Evolutionary conservation across 2,329 filamentous ascomycete genomes (phyloP), one percentile per base, ranked within the genome.

Genomic region (Cladobotryum mycophilum): DNA sequence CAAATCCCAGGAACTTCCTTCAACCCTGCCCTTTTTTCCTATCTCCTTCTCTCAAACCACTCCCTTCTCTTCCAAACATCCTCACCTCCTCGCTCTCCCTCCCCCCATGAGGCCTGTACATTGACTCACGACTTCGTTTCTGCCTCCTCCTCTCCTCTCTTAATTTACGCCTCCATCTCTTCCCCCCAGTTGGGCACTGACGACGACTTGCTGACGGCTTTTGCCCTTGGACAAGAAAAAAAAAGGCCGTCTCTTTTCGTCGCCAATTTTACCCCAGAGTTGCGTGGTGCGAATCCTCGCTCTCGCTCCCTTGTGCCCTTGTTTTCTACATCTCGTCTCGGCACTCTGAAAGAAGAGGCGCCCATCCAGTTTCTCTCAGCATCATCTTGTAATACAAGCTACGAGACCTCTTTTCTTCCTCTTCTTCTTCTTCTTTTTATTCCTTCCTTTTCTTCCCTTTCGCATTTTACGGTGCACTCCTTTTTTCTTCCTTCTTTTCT

Each of bases 41-140:
- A 52, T 35, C 57, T 52, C 55, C 52, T 55, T 61, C 55, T 60
- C 25, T 30, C 25, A 30, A 30, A 30, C 25, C 25, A n/a, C 25
- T 30, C 25, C 48, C 58, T 61, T 58, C 60, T 60, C 62, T 56
- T 60, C 60, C 57, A 58, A 57, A 55, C 51, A 37, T 44, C 51
- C 51, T 49, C 50, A 49, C 41, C 48, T 48, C 50, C 52, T 46
- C 53, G 47, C 40, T 54, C 45, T 45, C 22, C 55, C 56, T 53
- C 59, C 58, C 51, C 57, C 58, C 56, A 65, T 67, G 66, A 62
- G 63, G 64, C 65, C 60, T 68, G 63, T 68, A 65, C 66, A 66
- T 67, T 67, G 62, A 67, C 25, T 61, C 56, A 35, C 47, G 60
- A 56, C 57, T 65, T 63, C 58, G 59, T 63, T 63, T 64, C 60